Evolutionary conservation across 2,329 filamentous ascomycete genomes (phyloP).

Genomic region (Drechslera avenae): DNA sequence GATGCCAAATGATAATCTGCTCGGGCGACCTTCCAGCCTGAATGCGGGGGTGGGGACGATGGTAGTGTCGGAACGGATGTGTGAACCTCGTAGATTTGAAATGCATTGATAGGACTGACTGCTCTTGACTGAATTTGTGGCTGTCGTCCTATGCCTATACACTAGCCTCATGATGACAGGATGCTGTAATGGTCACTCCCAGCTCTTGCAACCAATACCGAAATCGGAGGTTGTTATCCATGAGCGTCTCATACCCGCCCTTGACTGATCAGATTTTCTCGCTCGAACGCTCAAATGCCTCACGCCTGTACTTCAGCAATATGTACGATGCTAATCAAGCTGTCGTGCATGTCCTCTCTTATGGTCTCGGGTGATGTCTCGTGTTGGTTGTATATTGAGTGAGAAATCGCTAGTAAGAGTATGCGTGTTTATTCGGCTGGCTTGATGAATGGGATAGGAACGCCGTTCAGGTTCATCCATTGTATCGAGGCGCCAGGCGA

Average conservation of each 20-base stretch:
- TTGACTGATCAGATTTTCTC: background rate
- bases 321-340: constrained; percentile 3
- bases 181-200: background rate
- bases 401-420: background rate
- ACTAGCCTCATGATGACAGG: background rate
- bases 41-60: background rate
- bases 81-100: background rate
- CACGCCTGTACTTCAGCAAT: constrained; percentile 7
- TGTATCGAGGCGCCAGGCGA: constrained; percentile 20
- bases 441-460: constrained; percentile 32
- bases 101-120: background rate
- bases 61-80: background rate
- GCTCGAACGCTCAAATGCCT: constrained; percentile 10
- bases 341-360: background rate
- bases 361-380: background rate
- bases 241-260: background rate
- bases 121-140: background rate
- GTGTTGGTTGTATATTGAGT: background rate
- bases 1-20: background rate
- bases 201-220: background rate
- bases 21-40: too few relatives aligned
- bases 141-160: background rate
- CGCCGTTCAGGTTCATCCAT: constrained; percentile 36
- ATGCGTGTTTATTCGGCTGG: background rate
- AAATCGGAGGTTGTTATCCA: too few relatives aligned